Evolutionary conservation across 306 rosid species (phyloP), one percentile per base, ranked within the genome.

Genomic region (Fagus sylvatica): DNA sequence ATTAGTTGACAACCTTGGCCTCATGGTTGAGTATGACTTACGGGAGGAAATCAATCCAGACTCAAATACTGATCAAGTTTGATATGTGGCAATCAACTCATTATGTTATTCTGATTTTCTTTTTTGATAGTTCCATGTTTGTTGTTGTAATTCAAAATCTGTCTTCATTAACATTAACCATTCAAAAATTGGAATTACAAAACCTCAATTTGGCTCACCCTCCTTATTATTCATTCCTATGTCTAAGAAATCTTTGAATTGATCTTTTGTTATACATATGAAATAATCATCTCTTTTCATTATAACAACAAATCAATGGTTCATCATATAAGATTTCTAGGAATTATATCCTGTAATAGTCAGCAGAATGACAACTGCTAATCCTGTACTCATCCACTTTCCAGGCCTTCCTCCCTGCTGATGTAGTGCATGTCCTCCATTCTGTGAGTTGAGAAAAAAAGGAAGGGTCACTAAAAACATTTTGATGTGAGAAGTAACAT

Each of bases 1-100:
- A 78, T 82, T 95, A 74, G 96, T 86, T 48, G 98, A 95, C 80
- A 90, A 90, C 84, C 96, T 89, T 53, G 96, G 94, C 70, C 93
- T 95, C 49, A 82, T 91, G 30, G 85, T 80, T 11, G 96, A 91
- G 82, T 90, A 90, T 49, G 91, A 93, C 85, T 85, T 93, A 72
- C 87, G 84, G 79, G 90, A 86, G 84, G 80, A 88, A 78, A 76
- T 19, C 6, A 81, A 84, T 77, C 33, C 4, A 2, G 91, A 87
- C 53, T 57, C 83, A 2, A 80, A 80, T 73, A 46, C 68, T 53
- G 95, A 87, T 83, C 84, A 85, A 80, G 88, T 74, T 82, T 92
- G 83, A 83, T 68, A 57, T 19, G 54, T 71, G 28, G 16, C 69
- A 49, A 72, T 66, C 56, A 56, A 64, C 57, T 74, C 7, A 65